Percentiles rank a stretch among this genome's conserved stretches.
phyloP scores from a whole-genome alignment of 148 eudicot species.

The Rhododendron ovatum region DNA sequence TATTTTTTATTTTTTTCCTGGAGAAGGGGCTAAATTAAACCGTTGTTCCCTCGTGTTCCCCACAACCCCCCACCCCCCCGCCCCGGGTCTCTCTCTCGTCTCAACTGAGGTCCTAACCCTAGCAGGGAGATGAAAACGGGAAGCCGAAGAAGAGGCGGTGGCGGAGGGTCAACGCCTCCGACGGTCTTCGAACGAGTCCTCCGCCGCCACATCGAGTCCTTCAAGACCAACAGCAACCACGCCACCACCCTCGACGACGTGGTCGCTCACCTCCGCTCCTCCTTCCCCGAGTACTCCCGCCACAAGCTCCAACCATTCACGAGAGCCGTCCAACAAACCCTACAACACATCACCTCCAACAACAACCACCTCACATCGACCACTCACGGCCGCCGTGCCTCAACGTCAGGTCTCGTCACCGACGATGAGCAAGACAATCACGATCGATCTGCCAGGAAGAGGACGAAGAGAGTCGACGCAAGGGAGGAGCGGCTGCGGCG shows the following conservation, averaged over 20 bases:
- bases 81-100: not conserved
- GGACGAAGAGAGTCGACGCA: constrained; percentile 9
- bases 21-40: too few species aligned
- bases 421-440: constrained; percentile 5
- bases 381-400: not conserved
- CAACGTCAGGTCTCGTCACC: not conserved
- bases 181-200: constrained; percentile 15
- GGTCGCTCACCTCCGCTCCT: constrained; percentile 26
- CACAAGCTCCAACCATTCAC: constrained; percentile 28
- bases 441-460: constrained; percentile 4
- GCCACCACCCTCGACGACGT: constrained; percentile 20
- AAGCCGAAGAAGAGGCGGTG: not conserved
- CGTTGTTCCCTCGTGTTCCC: too few species aligned
- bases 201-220: constrained; percentile 23
- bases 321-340: constrained; percentile 8
- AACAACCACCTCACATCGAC: not conserved
- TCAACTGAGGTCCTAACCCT: not conserved
- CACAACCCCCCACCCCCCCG: too few species aligned
- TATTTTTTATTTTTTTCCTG: too few species aligned
- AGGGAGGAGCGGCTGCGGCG: constrained; percentile 26
- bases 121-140: constrained; percentile 5
- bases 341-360: not conserved
- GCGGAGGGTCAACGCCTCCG: not conserved
- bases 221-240: constrained; percentile 1
- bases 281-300: constrained; percentile 24